Percentiles rank a stretch among this genome's conserved stretches.
phyloP scores from a whole-genome alignment of 768 basidiomycete species.

The Chalciporus piperatus region DNA sequence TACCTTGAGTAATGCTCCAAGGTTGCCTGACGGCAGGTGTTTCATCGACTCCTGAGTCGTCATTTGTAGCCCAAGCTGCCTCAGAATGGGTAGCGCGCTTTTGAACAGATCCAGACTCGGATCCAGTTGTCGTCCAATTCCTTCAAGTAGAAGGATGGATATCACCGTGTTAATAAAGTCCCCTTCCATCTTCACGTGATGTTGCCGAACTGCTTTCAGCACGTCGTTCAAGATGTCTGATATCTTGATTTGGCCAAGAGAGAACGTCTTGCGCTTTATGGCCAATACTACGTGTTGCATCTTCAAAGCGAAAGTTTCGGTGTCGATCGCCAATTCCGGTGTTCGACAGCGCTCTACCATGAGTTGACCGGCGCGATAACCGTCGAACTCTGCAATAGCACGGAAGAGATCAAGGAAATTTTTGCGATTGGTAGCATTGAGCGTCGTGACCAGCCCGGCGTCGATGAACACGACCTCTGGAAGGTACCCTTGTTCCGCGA shows the following conservation, averaged over 20 bases:
- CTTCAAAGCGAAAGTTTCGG: conserved; percentile 94
- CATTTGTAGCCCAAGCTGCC: conserved; percentile 92
- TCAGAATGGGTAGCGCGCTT: conserved; percentile 88
- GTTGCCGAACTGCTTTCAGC: conserved; percentile 76
- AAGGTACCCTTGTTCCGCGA: conserved; percentile 72
- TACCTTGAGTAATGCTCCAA: conserved; percentile 89
- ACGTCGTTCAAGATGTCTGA: conserved; percentile 91
- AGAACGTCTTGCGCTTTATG: conserved; percentile 96
- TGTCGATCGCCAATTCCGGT: conserved; percentile 86
- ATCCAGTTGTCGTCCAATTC: conserved; percentile 92
- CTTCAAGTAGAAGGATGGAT: conserved; percentile 88
- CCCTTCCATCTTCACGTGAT: conserved; percentile 98
- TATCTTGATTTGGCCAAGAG: conserved; percentile 94
- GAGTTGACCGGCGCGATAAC: conserved; percentile 89
- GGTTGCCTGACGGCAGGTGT: conserved; percentile 63
- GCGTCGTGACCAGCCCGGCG: conserved; percentile 88
- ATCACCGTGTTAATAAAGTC: conserved; percentile 99
- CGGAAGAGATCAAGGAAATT: conserved; percentile 98
- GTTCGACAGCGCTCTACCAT: conserved; percentile 95
- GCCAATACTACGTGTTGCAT: conserved; percentile 94
- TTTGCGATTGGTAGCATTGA: conserved; percentile 74
- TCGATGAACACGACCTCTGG: conserved; percentile 97
- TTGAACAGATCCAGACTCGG: conserved; percentile 93
- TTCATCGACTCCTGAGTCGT: conserved; percentile 64
- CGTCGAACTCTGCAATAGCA: conserved; percentile 95